Conservation (phyloP, 306 rosid species). For the Prunus fruticosa region DNA sequence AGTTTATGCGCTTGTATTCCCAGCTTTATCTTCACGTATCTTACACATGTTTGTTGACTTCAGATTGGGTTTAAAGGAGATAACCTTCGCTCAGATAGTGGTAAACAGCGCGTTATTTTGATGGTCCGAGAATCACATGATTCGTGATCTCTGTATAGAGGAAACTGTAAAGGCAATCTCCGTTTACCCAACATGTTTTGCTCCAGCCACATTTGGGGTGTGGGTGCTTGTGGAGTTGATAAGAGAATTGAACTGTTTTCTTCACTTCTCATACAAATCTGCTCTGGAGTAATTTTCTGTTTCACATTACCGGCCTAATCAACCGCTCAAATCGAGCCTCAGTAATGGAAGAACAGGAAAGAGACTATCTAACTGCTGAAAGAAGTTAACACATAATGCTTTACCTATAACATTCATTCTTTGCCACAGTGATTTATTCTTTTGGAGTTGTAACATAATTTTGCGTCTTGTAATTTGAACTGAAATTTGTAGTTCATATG, state of each 20-base stretch:
- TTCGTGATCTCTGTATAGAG: constrained; percentile 33
- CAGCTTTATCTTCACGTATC: neutral
- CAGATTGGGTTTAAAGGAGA: constrained; percentile 83
- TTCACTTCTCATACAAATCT: constrained; percentile 28
- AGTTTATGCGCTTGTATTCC: neutral
- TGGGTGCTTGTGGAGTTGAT: constrained; percentile 14
- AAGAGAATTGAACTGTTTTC: constrained; percentile 20
- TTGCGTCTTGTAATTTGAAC: constrained; percentile 23
- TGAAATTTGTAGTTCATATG: constrained; percentile 3
- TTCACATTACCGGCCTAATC: constrained; percentile 41
- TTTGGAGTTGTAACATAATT: constrained; percentile 48
- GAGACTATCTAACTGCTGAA: constrained; percentile 17
- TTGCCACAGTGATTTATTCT: constrained; percentile 14
- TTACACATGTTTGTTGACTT: constrained; percentile 5
- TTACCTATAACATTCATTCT: constrained; percentile 7
- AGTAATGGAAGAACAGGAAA: constrained; percentile 29
- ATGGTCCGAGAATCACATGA: constrained; percentile 70
- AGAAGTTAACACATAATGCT: constrained; percentile 1
- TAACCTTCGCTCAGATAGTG: constrained; percentile 82
- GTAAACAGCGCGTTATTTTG: constrained; percentile 82
- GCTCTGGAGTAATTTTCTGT: constrained; percentile 32
- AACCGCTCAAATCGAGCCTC: constrained; percentile 36
- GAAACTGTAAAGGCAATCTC: constrained; percentile 18
- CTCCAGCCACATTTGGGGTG: constrained; percentile 17
- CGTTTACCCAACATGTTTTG: constrained; percentile 17